Conservation (phyloP, 169 alveolate genomes). For the Perkinsus olseni region DNA sequence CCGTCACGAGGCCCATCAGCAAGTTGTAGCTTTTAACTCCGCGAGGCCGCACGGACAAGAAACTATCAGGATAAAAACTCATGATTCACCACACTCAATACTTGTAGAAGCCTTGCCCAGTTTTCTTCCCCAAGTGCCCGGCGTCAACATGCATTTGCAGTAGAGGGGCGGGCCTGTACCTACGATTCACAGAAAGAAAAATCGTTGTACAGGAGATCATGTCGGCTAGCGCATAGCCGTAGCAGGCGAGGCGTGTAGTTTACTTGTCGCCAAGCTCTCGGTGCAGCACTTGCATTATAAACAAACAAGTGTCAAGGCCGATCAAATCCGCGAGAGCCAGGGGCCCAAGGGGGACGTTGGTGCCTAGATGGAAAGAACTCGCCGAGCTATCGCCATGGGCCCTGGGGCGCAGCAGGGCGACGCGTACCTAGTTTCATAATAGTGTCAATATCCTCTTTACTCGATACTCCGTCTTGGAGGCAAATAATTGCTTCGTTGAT, state of each 20-base stretch:
- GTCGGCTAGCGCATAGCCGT: too few relatives aligned
- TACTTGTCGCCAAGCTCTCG: conserved; percentile 65
- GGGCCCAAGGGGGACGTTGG: conserved; percentile 87
- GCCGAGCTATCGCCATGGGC: too few relatives aligned
- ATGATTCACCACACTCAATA: conserved; percentile 26
- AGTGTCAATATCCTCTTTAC: conserved; percentile 68
- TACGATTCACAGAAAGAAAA: conserved; percentile 32
- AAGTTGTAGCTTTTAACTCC: too few relatives aligned
- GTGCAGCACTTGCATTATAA: conserved; percentile 64
- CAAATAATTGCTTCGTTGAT: conserved; percentile 65
- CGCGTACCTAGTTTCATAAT: conserved; percentile 51
- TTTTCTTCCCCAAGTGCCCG: conserved; percentile 74
- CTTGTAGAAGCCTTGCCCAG: conserved; percentile 75
- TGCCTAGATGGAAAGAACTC: too few relatives aligned
- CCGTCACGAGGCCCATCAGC: too few relatives aligned
- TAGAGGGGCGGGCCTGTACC: conserved; percentile 77
- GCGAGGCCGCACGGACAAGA: too few relatives aligned
- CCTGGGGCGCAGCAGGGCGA: too few relatives aligned
- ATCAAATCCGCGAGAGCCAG: conserved; percentile 79
- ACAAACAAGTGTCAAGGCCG: conserved; percentile 74
- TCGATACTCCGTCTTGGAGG: conserved; percentile 60
- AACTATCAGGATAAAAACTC: too few relatives aligned
- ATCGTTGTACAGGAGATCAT: too few relatives aligned
- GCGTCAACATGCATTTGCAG: conserved; percentile 75
- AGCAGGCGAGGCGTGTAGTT: too few relatives aligned